phyloP scores from a whole-genome alignment of 1,139 yeast genomes.

The Nakaseomyces delphensis region DNA sequence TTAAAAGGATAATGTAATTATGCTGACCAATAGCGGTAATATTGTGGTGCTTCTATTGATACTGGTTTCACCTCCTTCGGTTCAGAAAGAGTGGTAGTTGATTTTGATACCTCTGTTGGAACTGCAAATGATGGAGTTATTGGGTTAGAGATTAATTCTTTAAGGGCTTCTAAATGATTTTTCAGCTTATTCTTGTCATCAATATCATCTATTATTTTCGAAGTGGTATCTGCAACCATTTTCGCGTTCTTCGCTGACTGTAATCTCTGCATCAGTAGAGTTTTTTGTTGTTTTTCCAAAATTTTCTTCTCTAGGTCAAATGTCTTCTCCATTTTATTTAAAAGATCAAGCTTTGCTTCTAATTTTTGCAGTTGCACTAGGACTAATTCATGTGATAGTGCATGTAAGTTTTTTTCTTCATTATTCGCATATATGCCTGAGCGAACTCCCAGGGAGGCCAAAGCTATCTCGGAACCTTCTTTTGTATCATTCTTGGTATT shows the following conservation, averaged over 20 bases:
- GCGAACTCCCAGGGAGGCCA: slow-evolving; percentile 70
- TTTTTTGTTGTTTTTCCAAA: slow-evolving; percentile 71
- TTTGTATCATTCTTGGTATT: slow-evolving; percentile 18
- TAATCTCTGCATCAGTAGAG: slow-evolving; percentile 67
- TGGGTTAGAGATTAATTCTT: slow-evolving; percentile 45
- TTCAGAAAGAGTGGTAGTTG: slow-evolving; percentile 9
- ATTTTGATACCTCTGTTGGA: slow-evolving; percentile 12
- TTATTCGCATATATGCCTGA: slow-evolving; percentile 73
- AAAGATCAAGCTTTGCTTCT: slow-evolving; percentile 64
- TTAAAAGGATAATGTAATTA: slow-evolving; percentile 8
- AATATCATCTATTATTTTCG: slow-evolving; percentile 19
- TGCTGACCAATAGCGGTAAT: slow-evolving; percentile 80
- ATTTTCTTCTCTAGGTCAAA: slow-evolving; percentile 71
- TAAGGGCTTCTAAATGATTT: slow-evolving; percentile 39
- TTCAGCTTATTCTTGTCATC: slow-evolving; percentile 15
- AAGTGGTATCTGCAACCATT: slow-evolving; percentile 14
- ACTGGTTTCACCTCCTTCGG: slow-evolving; percentile 51
- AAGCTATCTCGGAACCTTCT: slow-evolving; percentile 48
- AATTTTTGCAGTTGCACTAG: slow-evolving; percentile 67
- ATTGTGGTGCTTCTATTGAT: slow-evolving; percentile 73
- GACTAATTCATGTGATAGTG: slow-evolving; percentile 49
- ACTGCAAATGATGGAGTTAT: slow-evolving; percentile 28
- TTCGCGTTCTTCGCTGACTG: slow-evolving; percentile 39
- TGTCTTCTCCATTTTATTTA: slow-evolving; percentile 65
- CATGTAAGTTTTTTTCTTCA: slow-evolving; percentile 74